Percentiles rank a stretch among this genome's conserved stretches.
Evolutionary conservation across 2,329 filamentous ascomycete genomes (phyloP).

Genomic region (Fusarium miscanthi): DNA sequence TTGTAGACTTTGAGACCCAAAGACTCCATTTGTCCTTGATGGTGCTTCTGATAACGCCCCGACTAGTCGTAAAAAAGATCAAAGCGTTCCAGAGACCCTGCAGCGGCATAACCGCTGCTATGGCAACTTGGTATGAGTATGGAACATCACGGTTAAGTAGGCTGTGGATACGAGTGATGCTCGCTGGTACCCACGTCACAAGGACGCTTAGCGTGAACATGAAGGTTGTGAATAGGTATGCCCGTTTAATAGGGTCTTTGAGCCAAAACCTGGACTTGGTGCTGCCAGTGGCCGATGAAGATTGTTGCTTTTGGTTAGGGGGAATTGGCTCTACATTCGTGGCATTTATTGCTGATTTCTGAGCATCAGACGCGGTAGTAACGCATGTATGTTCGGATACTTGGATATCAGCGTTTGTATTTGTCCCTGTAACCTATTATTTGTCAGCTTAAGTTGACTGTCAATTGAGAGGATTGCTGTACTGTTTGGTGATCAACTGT

Average conservation of each 20-base stretch:
- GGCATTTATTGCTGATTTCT: neutral
- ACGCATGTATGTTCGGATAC: rapidly evolving
- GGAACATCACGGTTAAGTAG: neutral
- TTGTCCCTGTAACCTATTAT: neutral
- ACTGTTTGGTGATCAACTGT: neutral
- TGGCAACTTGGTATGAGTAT: neutral
- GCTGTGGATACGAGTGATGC: neutral
- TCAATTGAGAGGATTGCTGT: rapidly evolving
- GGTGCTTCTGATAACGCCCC: neutral
- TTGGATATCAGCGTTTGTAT: neutral
- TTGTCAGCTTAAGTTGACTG: neutral
- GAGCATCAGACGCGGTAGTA: neutral
- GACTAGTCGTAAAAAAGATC: neutral
- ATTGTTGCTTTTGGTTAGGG: neutral
- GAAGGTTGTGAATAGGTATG: neutral
- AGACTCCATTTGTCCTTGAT: rapidly evolving
- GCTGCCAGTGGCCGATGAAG: rapidly evolving
- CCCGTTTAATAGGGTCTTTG: neutral
- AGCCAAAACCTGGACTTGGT: neutral
- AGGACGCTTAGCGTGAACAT: neutral
- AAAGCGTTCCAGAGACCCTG: neutral
- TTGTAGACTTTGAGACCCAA: neutral
- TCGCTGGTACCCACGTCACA: neutral
- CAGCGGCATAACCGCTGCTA: neutral
- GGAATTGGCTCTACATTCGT: neutral